These are phyloP conservation scores for Epicoccum nigrum DNA, from an alignment of 2,329 filamentous ascomycete genomes.

Conservation along the genomic window DNA sequence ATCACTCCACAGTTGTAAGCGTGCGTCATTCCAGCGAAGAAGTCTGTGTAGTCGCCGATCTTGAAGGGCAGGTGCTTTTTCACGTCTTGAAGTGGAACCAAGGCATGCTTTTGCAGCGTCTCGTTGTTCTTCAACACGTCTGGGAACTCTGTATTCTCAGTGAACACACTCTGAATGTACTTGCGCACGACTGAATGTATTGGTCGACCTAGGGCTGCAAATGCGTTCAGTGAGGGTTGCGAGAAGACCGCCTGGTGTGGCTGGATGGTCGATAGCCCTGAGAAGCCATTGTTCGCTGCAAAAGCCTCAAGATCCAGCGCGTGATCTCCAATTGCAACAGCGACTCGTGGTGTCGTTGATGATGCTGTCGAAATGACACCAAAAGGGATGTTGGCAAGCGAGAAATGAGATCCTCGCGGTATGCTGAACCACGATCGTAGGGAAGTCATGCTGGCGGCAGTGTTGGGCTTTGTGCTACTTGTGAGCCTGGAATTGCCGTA, in stretches of 20 bases:
- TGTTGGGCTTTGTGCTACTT: background rate
- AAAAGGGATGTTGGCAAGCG: constrained; percentile 81
- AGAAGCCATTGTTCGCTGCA: constrained; percentile 64
- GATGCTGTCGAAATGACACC: constrained; percentile 74
- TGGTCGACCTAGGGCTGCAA: constrained; percentile 72
- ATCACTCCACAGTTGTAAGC: constrained; percentile 74
- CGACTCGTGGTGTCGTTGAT: constrained; percentile 64
- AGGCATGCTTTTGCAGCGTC: constrained; percentile 60
- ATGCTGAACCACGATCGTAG: constrained; percentile 64
- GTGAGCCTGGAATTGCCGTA: constrained; percentile 3
- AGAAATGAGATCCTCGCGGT: constrained; percentile 69
- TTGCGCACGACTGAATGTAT: constrained; percentile 72
- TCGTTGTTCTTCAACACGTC: constrained; percentile 68
- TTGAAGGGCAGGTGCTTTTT: constrained; percentile 75
- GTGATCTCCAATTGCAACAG: constrained; percentile 74
- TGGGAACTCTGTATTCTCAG: constrained; percentile 63
- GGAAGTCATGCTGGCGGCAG: constrained; percentile 37
- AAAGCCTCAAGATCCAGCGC: constrained; percentile 73
- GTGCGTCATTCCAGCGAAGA: constrained; percentile 81
- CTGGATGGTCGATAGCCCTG: constrained; percentile 61
- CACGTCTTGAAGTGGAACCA: constrained; percentile 66
- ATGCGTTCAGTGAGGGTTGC: constrained; percentile 71
- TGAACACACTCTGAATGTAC: constrained; percentile 71
- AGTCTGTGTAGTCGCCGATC: constrained; percentile 85
- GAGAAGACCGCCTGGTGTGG: constrained; percentile 67